Percentiles rank a stretch among this genome's conserved stretches.
Evolutionary conservation across 192 early-diverging fungal genomes (phyloP).

Genomic region (Coemansia sp.): DNA sequence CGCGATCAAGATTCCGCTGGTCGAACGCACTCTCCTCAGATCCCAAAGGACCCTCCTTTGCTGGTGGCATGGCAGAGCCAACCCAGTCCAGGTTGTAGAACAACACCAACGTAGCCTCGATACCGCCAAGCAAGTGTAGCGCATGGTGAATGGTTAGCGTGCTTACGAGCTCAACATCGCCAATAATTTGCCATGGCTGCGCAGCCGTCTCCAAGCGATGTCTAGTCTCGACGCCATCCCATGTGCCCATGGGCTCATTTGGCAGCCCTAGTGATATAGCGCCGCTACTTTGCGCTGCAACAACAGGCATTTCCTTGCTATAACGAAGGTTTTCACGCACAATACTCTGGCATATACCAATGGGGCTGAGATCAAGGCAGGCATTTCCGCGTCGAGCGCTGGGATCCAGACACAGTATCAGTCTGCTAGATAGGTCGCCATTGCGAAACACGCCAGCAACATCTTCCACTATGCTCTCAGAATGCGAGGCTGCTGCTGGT

Average conservation of each 20-base stretch:
- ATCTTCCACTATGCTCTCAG: conserved; percentile 15
- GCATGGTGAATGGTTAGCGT: conserved; percentile 31
- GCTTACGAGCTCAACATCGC: conserved; percentile 20
- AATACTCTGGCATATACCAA: conserved; percentile 42
- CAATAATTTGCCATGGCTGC: conserved; percentile 30
- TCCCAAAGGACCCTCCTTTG: conserved; percentile 37
- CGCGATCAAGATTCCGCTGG: conserved; percentile 22
- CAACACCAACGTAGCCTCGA: conserved; percentile 29
- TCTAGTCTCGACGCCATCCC: conserved; percentile 14
- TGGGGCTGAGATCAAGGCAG: conserved; percentile 36
- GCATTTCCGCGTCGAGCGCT: background rate
- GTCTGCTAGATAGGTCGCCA: conserved; percentile 19
- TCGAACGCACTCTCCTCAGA: conserved; percentile 37
- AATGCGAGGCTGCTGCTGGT: conserved; percentile 13
- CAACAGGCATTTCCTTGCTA: background rate
- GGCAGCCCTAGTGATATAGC: conserved; percentile 11
- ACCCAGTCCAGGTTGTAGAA: conserved; percentile 42
- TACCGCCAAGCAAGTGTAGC: conserved; percentile 29
- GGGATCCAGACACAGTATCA: conserved; percentile 25
- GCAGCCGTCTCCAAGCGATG: conserved; percentile 23
- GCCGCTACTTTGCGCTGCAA: background rate
- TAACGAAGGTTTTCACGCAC: conserved; percentile 30
- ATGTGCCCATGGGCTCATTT: background rate
- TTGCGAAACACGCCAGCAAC: conserved; percentile 12
- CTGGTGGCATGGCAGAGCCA: conserved; percentile 20